Percentiles rank a stretch among this genome's conserved stretches.
These are phyloP conservation scores for Sarcomyxa edulis DNA, from an alignment of 768 basidiomycete species.

Conservation along the genomic window DNA sequence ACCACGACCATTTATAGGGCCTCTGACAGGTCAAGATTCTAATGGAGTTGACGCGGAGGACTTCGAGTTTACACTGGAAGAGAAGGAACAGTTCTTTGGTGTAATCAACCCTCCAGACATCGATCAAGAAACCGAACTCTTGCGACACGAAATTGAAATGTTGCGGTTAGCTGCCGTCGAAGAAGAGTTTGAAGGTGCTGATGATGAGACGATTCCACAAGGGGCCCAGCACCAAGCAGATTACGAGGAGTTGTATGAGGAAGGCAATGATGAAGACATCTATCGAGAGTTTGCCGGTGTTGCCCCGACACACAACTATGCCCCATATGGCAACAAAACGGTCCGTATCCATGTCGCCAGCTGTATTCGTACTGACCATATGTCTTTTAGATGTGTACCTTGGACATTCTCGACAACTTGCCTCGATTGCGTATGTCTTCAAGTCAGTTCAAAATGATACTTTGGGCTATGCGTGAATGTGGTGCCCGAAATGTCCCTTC, in stretches of 20 bases:
- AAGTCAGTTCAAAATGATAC: constrained; percentile 21
- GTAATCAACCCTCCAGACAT: background rate
- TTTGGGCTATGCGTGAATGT: constrained; percentile 23
- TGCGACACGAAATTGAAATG: background rate
- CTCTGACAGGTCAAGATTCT: background rate
- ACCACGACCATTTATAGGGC: background rate
- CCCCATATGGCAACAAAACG: background rate
- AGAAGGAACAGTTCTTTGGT: background rate
- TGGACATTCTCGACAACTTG: constrained; percentile 27
- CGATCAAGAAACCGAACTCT: background rate
- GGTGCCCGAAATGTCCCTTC: constrained; percentile 24
- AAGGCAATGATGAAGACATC: background rate
- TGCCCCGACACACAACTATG: background rate
- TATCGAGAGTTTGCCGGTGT: background rate
- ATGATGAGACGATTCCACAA: background rate
- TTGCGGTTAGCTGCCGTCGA: background rate
- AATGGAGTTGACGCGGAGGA: too few relatives aligned
- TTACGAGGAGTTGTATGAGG: constrained; percentile 14
- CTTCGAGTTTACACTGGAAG: too few relatives aligned
- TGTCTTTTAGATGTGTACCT: constrained; percentile 12
- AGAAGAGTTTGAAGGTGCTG: background rate
- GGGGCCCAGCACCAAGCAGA: background rate
- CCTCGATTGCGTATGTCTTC: constrained; percentile 23
- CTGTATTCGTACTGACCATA: background rate
- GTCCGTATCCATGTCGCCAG: background rate